Evolutionary conservation across 192 early-diverging fungal species (phyloP).

Genomic region (Entomortierella chlamydospora): DNA sequence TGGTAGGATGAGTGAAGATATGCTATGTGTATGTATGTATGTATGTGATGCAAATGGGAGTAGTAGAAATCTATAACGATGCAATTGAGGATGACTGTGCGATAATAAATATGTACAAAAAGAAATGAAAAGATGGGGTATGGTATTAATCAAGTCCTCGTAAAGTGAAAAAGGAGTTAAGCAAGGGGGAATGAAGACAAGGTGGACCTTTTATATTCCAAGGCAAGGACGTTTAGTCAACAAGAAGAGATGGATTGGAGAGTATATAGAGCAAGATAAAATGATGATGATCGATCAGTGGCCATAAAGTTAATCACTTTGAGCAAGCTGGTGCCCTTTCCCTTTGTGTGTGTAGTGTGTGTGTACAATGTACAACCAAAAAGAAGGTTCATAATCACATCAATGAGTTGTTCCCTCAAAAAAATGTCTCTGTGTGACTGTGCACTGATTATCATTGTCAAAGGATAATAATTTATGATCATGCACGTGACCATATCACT

Average conservation of each 20-base stretch:
- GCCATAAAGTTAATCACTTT: background rate
- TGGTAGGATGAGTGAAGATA: background rate
- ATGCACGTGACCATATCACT: no score
- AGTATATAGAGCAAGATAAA: background rate
- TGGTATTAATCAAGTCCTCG: background rate
- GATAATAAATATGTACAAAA: background rate
- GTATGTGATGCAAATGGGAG: no score
- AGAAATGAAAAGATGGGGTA: background rate
- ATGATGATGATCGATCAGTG: background rate
- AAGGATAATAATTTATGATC: no score
- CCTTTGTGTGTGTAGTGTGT: no score
- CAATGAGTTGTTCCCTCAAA: background rate
- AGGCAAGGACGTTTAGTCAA: background rate
- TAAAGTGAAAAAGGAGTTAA: background rate
- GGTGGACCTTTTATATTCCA: background rate
- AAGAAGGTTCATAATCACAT: slow-evolving; percentile 1
- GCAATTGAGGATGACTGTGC: background rate
- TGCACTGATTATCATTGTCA: background rate
- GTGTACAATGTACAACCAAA: background rate
- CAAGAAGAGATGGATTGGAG: background rate
- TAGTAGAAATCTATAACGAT: background rate
- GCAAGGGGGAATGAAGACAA: background rate
- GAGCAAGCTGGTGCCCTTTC: no score
- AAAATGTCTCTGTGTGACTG: background rate
- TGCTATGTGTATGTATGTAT: no score